Evolutionary conservation across 805 yeast genomes (phyloP), one percentile per base, ranked within the genome.

Genomic region (Metschnikowia henanensis): DNA sequence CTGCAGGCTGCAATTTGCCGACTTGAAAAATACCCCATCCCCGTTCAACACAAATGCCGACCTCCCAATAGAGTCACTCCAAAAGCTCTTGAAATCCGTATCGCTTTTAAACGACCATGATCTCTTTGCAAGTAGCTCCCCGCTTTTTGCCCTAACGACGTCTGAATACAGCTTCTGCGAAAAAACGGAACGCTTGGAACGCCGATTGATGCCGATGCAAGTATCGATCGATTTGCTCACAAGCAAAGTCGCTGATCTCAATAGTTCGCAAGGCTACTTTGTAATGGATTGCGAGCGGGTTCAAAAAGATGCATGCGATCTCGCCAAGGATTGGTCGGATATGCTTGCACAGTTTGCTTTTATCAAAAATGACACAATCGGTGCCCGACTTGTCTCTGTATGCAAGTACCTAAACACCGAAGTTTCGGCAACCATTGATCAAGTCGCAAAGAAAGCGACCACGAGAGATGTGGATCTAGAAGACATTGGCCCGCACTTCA

Each of bases 401-500:
- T 47, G 39, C 39, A n/a, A 31, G 4, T 45, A 41, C 17, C 41
- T 51, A 21, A 47, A 47, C 32, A 28, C 35, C 10, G 41, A 45
- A 23, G 39, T 37, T n/a, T 34, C 45, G 37, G 29, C 12, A 4
- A 23, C 33, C 15, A 45, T 47, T 13, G 41, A 45, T 13, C 30
- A 35, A 16, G 20, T 50, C 12, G 25, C 31, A 13, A 23, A 39
- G 15, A 37, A 29, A 8, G 28, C 46, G 13, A 33, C 50, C 36
- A 5, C 55, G 53, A 44, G 55, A 45, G 43, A 36, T 36, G 13
- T 23, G 3, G 31, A 72, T 46, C 43, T 61, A 46, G 55, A 62
- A 46, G 55, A 57, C 46, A 36, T 73, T 54, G 64, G 65, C 51
- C 35, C 59, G 34, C 41, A 59, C 42, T 59, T 75, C 64, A 57